Conservation (phyloP, 371 early-diverging fungal species). For the Syncephalastrum sp. region DNA sequence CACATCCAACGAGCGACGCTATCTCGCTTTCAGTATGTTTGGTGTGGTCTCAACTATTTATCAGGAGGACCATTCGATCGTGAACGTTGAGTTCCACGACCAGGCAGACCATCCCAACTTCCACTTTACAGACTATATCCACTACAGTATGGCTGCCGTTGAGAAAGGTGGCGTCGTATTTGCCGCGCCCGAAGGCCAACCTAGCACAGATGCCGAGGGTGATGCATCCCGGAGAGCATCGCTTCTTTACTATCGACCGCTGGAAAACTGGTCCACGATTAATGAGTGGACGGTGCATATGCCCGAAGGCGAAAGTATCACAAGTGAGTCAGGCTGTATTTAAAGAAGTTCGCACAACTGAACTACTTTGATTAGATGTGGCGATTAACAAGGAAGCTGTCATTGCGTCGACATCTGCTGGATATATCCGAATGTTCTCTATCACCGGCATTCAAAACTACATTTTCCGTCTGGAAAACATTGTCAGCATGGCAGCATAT, state of each 20-base stretch:
- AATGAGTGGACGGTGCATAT: constrained; percentile 78
- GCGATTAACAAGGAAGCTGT: constrained; percentile 71
- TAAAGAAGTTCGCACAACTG: too few relatives aligned
- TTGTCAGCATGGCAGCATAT: constrained; percentile 64
- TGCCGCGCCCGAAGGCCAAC: constrained; percentile 52
- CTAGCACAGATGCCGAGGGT: constrained; percentile 16
- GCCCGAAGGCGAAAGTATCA: constrained; percentile 65
- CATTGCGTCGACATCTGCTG: constrained; percentile 73
- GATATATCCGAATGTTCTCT: constrained; percentile 76
- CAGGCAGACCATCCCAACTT: constrained; percentile 71
- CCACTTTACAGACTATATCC: constrained; percentile 76
- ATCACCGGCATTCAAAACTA: constrained; percentile 75
- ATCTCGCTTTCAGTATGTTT: constrained; percentile 78
- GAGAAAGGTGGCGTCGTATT: constrained; percentile 73
- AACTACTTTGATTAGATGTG: constrained; percentile 42
- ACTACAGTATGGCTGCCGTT: constrained; percentile 75
- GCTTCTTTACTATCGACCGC: constrained; percentile 52
- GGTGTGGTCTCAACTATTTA: constrained; percentile 76
- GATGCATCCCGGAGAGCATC: constrained; percentile 33
- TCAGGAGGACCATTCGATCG: constrained; percentile 66
- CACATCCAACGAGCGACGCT: constrained; percentile 56
- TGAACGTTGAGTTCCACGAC: constrained; percentile 89
- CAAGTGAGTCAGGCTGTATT: constrained; percentile 24
- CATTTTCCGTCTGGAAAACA: constrained; percentile 63
- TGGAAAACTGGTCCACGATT: constrained; percentile 67